phyloP scores from a whole-genome alignment of 177 flowering plant genomes.

The Vitis hybrid region DNA sequence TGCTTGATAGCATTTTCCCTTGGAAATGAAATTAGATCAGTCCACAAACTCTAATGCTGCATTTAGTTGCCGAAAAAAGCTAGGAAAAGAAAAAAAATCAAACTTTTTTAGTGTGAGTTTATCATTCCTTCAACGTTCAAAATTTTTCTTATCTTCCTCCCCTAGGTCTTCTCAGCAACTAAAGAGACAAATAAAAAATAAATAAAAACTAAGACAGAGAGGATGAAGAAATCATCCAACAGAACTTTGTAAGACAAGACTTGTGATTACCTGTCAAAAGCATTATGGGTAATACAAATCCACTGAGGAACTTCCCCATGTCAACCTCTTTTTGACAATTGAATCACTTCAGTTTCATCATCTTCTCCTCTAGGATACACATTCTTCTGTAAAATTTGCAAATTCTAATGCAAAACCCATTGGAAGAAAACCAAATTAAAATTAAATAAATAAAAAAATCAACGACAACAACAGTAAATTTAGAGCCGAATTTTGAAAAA shows the following conservation, averaged over 20 bases:
- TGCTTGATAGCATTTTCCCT: too few relatives aligned
- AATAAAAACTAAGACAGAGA: background rate
- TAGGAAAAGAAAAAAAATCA: too few relatives aligned
- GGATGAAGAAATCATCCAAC: background rate
- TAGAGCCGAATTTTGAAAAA: too few relatives aligned
- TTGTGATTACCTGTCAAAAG: constrained; percentile 43
- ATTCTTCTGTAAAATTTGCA: background rate
- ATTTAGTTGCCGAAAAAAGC: too few relatives aligned
- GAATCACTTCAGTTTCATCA: constrained; percentile 13
- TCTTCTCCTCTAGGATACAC: background rate
- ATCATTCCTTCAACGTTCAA: too few relatives aligned
- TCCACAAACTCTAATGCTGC: too few relatives aligned
- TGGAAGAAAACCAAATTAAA: too few relatives aligned
- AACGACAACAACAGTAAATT: background rate
- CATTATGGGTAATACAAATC: constrained; percentile 49
- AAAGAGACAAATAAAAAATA: background rate
- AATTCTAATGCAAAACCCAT: background rate
- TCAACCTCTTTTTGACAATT: constrained; percentile 6
- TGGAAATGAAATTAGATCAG: too few relatives aligned
- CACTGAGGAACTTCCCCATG: constrained; percentile 49
- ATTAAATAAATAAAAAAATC: background rate
- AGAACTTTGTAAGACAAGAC: background rate
- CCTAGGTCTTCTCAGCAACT: too few relatives aligned
- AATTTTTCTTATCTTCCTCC: too few relatives aligned
- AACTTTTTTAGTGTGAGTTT: too few relatives aligned